Evolutionary conservation across 345 rosid genomes (phyloP), one percentile per base, ranked within the genome.

Genomic region (Zanthoxylum bungeanum): DNA sequence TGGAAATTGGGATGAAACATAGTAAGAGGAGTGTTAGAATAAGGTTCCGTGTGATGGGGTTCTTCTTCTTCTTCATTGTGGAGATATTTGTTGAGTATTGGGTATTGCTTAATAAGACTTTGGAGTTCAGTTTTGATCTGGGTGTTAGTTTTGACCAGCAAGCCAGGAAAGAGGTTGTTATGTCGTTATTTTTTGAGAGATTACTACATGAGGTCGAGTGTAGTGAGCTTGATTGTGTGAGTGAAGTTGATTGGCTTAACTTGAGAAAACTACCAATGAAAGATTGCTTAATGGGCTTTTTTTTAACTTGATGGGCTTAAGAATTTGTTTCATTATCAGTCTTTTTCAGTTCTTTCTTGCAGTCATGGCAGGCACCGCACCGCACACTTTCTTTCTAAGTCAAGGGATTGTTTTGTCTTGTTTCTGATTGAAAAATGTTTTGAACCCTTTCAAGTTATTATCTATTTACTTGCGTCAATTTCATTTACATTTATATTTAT

Each of bases 1-100:
- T 51, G 62, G 83, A 85, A 77, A 73, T 30, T 37, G 76, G 28
- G 40, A 69, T 8, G 28, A 60, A 11, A 17, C 27, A 71, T 28
- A 68, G 21, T 2, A 49, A 64, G 22, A 81, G 25, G 56, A 60
- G 12, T 47, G 75, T 36, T 7, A 68, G 57, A 53, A 31, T 5
- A 7, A 50, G 8, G 39, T 58, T 17, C 12, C 25, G 0, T 0
- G 72, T 66, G 51, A 46, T 75, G 73, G 73, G 70, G 31, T 3
- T 51, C 31, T 51, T 30, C 61, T 4, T 60, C 42, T 55, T 61
- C 58, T 44, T 56, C 36, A 44, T 44, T 1, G 49, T 14, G 49
- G 49, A 44, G 19, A 17, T 14, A 3, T 19, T 12, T 3, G 47
- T 14, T 42, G 47, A 12, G n/a, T n/a, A n/a, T n/a, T n/a, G n/a